Conservation (phyloP, 164 flowering plant species). For the Kalanchoe fedtschenkoi region DNA sequence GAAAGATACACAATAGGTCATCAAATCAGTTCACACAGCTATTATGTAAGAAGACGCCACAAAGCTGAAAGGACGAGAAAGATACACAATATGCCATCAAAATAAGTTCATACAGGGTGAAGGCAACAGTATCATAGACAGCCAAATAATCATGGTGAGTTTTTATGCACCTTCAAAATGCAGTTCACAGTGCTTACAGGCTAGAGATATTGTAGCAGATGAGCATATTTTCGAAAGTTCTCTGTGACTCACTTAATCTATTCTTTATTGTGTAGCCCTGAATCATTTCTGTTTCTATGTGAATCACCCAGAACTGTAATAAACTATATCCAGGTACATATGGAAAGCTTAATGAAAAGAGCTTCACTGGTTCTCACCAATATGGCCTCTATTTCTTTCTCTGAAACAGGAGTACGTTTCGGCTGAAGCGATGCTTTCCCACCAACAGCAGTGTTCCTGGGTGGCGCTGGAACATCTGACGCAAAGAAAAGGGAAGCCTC, state of each 20-base stretch:
- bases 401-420: constrained; percentile 35
- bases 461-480: constrained; percentile 30
- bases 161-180: too few relatives aligned
- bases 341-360: not conserved
- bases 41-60: constrained; percentile 6
- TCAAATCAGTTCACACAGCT: too few relatives aligned
- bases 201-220: too few relatives aligned
- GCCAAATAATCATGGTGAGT: not conserved
- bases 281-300: too few relatives aligned
- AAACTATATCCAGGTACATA: not conserved
- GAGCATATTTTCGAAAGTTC: too few relatives aligned
- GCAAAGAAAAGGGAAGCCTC: not conserved
- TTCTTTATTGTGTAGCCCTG: too few relatives aligned
- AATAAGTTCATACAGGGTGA: too few relatives aligned
- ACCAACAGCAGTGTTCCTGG: constrained; percentile 23
- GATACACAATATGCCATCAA: not conserved
- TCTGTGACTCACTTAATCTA: too few relatives aligned
- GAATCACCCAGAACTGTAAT: not conserved
- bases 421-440: constrained; percentile 42
- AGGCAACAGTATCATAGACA: too few relatives aligned
- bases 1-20: not conserved
- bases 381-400: constrained; percentile 33
- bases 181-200: too few relatives aligned
- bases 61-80: not conserved
- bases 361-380: constrained; percentile 14